phyloP scores from a whole-genome alignment of 169 alveolate species.

The Sarcocystis neurona region DNA sequence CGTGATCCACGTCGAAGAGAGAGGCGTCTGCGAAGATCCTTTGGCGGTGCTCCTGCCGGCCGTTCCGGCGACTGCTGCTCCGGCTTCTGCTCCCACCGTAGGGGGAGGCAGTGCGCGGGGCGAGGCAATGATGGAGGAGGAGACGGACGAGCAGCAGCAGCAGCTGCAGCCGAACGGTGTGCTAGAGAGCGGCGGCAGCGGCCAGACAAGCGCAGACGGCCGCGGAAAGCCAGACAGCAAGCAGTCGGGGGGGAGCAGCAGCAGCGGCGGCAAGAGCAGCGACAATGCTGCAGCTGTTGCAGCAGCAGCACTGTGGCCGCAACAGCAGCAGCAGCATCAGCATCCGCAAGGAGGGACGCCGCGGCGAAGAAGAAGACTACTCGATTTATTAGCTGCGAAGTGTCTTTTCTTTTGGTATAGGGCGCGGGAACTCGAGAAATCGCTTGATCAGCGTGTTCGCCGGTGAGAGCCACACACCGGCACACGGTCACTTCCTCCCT shows the following conservation, averaged over 20 bases:
- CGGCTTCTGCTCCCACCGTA: neutral
- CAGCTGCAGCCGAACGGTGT: too few species aligned
- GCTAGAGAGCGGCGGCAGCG: too few species aligned
- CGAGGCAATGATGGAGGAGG: too few species aligned
- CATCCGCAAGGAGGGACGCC: neutral
- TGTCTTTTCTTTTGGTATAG: conserved; percentile 25
- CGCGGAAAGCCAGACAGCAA: too few species aligned
- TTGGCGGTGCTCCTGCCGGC: neutral
- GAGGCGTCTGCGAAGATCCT: neutral
- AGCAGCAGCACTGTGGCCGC: too few species aligned
- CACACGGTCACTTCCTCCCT: neutral
- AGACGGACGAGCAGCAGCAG: too few species aligned
- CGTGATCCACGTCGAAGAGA: neutral
- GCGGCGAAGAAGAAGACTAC: neutral
- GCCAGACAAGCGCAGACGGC: too few species aligned
- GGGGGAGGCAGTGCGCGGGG: neutral
- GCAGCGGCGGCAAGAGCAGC: too few species aligned
- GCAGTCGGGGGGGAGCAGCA: too few species aligned
- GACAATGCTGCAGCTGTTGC: too few species aligned
- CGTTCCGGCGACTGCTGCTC: neutral
- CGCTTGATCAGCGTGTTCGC: neutral
- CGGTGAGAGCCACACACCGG: neutral
- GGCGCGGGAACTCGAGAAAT: neutral
- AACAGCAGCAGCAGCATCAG: neutral
- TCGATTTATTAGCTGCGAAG: conserved; percentile 5